phyloP scores from a whole-genome alignment of 768 basidiomycete species.

The Symmetrospora coprosmae region DNA sequence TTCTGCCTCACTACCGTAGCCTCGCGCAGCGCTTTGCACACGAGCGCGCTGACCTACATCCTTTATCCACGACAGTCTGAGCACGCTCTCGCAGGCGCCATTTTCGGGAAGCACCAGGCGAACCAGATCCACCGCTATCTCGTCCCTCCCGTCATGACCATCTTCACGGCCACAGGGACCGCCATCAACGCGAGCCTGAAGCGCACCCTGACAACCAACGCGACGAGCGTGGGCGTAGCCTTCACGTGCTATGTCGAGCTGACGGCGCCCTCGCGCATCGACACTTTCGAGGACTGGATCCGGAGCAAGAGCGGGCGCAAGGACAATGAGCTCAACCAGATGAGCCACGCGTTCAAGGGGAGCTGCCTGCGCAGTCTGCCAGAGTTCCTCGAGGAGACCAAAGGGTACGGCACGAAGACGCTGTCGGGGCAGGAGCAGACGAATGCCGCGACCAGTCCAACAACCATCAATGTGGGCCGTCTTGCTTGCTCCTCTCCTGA shows the following conservation, averaged over 20 bases:
- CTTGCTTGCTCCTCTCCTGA: background rate
- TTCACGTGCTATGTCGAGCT: constrained; percentile 29
- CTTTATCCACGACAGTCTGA: constrained; percentile 23
- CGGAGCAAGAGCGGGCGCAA: constrained; percentile 24
- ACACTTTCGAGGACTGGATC: constrained; percentile 30
- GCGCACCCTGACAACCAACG: constrained; percentile 23
- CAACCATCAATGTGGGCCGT: constrained; percentile 25
- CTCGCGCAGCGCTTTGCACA: too few species aligned
- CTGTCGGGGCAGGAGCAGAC: constrained; percentile 15
- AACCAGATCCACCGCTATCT: constrained; percentile 24
- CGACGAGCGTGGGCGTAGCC: constrained; percentile 26
- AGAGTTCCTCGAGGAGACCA: constrained; percentile 31
- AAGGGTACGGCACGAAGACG: constrained; percentile 24
- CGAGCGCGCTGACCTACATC: background rate
- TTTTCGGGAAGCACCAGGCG: constrained; percentile 23
- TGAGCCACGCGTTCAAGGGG: constrained; percentile 30
- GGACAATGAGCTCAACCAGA: constrained; percentile 31
- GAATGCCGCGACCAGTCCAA: constrained; percentile 18
- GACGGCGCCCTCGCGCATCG: constrained; percentile 1
- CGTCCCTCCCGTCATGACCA: constrained; percentile 25
- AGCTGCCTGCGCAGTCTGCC: constrained; percentile 30
- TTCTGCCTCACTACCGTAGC: too few species aligned
- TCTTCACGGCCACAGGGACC: constrained; percentile 20
- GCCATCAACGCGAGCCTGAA: constrained; percentile 29
- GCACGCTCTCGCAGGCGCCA: constrained; percentile 24